These are phyloP conservation scores for Didymella lethalis DNA, from an alignment of 2,329 filamentous ascomycete genomes.

Conservation along the genomic window DNA sequence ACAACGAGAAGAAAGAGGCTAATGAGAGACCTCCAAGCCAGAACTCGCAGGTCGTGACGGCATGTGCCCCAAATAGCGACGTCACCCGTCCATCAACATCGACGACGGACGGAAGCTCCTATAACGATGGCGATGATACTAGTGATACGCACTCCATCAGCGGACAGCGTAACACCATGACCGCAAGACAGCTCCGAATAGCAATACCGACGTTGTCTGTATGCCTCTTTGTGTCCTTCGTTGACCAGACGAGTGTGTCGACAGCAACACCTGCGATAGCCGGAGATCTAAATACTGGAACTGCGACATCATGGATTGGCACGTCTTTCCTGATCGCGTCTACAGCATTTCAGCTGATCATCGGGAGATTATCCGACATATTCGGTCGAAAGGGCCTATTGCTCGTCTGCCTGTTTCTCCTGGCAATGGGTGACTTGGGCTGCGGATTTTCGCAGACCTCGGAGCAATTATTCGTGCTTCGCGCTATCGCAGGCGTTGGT, in stretches of 20 bases:
- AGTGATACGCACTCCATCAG: conserved; percentile 27
- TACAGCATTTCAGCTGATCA: conserved; percentile 59
- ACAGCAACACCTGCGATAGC: conserved; percentile 52
- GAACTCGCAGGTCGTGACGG: not conserved
- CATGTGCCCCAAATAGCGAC: not conserved
- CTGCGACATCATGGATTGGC: conserved; percentile 35
- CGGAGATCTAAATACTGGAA: conserved; percentile 31
- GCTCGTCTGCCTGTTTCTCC: conserved; percentile 53
- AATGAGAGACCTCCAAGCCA: not conserved
- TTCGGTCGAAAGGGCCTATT: conserved; percentile 58
- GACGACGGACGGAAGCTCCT: not conserved
- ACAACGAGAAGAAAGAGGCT: not conserved
- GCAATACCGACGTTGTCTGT: conserved; percentile 64
- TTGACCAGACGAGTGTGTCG: conserved; percentile 62
- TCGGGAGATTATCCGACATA: conserved; percentile 60
- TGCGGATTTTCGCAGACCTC: conserved; percentile 57
- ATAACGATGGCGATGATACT: not conserved
- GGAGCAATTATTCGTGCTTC: conserved; percentile 61
- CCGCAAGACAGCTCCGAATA: conserved; percentile 57
- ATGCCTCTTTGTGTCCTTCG: conserved; percentile 63
- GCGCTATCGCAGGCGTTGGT: conserved; percentile 63
- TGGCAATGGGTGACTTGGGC: conserved; percentile 62
- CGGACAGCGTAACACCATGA: conserved; percentile 65
- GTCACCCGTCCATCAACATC: not conserved
- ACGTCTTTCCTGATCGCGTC: conserved; percentile 39